A percentile compares a stretch with the other conserved stretches of the same genome.
These are phyloP conservation scores for Hortaea sp. DNA, from an alignment of 2,329 filamentous ascomycete genomes.

Conservation along the genomic window DNA sequence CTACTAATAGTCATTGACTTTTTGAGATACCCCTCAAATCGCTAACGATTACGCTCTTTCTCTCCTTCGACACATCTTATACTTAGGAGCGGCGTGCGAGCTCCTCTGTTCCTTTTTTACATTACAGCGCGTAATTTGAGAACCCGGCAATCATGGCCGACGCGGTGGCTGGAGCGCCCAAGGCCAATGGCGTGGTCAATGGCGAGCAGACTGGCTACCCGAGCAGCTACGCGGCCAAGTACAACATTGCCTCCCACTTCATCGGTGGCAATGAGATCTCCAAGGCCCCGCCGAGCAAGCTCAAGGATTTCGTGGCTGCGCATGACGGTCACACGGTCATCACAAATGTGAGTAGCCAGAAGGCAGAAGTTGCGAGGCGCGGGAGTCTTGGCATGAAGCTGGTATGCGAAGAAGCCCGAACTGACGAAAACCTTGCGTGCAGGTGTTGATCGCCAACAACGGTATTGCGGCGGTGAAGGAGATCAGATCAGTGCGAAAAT, in stretches of 20 bases:
- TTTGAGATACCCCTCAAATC: slow-evolving; percentile 1
- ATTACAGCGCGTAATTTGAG: background rate
- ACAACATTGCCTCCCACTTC: slow-evolving; percentile 82
- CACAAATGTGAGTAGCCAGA: slow-evolving; percentile 65
- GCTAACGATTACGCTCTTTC: slow-evolving; percentile 1
- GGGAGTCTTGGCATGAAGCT: background rate
- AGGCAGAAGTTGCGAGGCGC: background rate
- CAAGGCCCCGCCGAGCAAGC: slow-evolving; percentile 69
- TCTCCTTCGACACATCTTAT: background rate
- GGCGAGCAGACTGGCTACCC: slow-evolving; percentile 41
- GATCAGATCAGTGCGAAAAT: slow-evolving; percentile 98
- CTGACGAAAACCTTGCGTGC: slow-evolving; percentile 9
- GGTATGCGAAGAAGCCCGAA: slow-evolving; percentile 9
- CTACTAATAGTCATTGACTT: background rate
- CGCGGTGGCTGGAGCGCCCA: slow-evolving; percentile 30
- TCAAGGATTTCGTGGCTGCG: slow-evolving; percentile 90
- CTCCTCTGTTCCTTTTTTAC: background rate
- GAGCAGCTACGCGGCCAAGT: slow-evolving; percentile 66
- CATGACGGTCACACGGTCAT: slow-evolving; percentile 96
- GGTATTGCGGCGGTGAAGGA: slow-evolving; percentile 99
- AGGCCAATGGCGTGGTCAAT: slow-evolving; percentile 24
- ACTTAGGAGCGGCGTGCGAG: background rate
- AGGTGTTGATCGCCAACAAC: slow-evolving; percentile 99
- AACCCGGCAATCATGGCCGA: slow-evolving; percentile 22
- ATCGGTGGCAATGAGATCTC: slow-evolving; percentile 86